Percentiles rank a stretch among this genome's conserved stretches.
phyloP scores from a whole-genome alignment of 2,329 filamentous ascomycete genomes.

The Nemania serpens region DNA sequence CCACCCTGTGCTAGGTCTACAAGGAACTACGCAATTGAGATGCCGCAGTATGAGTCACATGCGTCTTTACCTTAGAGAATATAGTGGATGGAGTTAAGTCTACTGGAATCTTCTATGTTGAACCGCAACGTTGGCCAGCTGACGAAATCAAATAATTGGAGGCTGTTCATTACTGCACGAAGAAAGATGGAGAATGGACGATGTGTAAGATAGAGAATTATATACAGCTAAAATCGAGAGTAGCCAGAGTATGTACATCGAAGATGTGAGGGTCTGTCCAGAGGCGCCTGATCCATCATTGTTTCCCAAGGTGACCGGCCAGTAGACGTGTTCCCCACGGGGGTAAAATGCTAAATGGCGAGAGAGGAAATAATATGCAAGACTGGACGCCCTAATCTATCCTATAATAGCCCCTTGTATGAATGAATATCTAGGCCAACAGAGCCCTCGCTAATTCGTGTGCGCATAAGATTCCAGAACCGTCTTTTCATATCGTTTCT shows the following conservation, averaged over 20 bases:
- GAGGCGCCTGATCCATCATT: background rate
- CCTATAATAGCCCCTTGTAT: slow-evolving; percentile 6
- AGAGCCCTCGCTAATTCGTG: slow-evolving; percentile 14
- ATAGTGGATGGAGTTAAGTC: no score
- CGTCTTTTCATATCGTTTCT: background rate
- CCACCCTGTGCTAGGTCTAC: no score
- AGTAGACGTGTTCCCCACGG: slow-evolving; percentile 6
- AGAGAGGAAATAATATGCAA: background rate
- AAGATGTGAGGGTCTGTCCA: slow-evolving; percentile 17
- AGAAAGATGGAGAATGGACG: background rate
- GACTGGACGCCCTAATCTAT: slow-evolving; percentile 11
- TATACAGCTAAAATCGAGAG: slow-evolving; percentile 29
- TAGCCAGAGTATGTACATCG: slow-evolving; percentile 27
- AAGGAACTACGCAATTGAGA: no score
- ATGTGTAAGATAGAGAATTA: slow-evolving; percentile 15
- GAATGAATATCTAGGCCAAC: slow-evolving; percentile 21
- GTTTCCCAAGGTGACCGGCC: no score
- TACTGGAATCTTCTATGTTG: no score
- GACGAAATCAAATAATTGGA: background rate
- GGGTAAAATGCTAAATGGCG: slow-evolving; percentile 24
- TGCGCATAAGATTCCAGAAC: slow-evolving; percentile 22
- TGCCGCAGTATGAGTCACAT: no score
- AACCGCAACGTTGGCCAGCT: no score
- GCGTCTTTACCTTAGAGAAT: no score
- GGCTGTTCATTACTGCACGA: background rate